Evolutionary conservation across 257 asterid genomes (phyloP).

Genomic region (Euphrasia confusa): DNA sequence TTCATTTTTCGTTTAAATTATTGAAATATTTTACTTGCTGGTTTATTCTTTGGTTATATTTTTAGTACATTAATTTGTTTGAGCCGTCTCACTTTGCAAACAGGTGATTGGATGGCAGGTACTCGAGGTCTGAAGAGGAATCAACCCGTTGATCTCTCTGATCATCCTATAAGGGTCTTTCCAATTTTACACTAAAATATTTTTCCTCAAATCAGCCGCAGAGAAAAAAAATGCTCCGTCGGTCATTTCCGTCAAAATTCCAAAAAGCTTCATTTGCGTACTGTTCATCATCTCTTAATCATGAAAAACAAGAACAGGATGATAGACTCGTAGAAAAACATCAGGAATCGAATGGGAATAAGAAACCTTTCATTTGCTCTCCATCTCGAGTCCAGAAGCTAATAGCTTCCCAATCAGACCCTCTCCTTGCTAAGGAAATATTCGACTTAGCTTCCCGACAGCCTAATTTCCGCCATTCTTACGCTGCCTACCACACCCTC

Average conservation of each 20-base stretch:
- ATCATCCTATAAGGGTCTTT: slow-evolving; percentile 77
- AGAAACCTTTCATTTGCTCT: slow-evolving; percentile 39
- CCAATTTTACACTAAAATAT: slow-evolving; percentile 30
- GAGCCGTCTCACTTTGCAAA: too few relatives aligned
- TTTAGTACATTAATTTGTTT: too few relatives aligned
- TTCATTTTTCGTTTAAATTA: too few relatives aligned
- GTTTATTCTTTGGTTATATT: too few relatives aligned
- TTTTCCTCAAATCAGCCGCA: slow-evolving; percentile 18
- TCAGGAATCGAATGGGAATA: slow-evolving; percentile 28
- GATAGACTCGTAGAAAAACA: slow-evolving; percentile 11
- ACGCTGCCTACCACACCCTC: slow-evolving; percentile 60
- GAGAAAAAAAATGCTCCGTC: slow-evolving; percentile 20
- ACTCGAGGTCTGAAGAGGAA: slow-evolving; percentile 60
- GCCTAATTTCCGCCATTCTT: slow-evolving; percentile 61
- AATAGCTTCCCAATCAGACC: slow-evolving; percentile 68
- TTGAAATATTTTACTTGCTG: too few relatives aligned
- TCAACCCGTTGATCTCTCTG: slow-evolving; percentile 70
- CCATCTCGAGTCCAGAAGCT: slow-evolving; percentile 62
- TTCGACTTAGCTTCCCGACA: slow-evolving; percentile 72
- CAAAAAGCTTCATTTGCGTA: slow-evolving; percentile 24
- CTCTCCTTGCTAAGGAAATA: slow-evolving; percentile 87
- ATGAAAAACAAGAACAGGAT: slow-evolving; percentile 25
- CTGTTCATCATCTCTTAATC: slow-evolving; percentile 26
- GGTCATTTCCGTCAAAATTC: slow-evolving; percentile 18
- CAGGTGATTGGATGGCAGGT: slow-evolving; percentile 25